These are phyloP conservation scores for Terana coerulea DNA, from an alignment of 768 basidiomycete species.

Conservation along the genomic window DNA sequence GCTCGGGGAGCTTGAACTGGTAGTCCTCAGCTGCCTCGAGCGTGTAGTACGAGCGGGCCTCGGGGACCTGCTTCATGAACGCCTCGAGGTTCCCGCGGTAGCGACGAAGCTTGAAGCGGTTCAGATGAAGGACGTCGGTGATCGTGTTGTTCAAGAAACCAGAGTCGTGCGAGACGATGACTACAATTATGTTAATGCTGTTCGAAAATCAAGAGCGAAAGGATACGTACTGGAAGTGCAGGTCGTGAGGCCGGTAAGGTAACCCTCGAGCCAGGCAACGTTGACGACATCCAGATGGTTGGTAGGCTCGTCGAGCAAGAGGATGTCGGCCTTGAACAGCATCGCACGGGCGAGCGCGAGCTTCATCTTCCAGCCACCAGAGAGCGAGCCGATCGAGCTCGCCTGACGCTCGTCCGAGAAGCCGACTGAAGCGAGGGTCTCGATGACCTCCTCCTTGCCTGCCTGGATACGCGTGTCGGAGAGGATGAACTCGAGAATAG, in stretches of 20 bases:
- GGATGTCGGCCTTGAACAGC: conserved; percentile 97
- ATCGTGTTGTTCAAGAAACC: conserved; percentile 97
- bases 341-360: conserved; percentile 95
- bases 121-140: conserved; percentile 95
- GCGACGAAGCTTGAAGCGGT: conserved; percentile 96
- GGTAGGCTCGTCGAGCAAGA: conserved; percentile 95
- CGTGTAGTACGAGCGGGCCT: conserved; percentile 97
- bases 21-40: conserved; percentile 96
- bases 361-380: conserved; percentile 99
- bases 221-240: conserved; percentile 68
- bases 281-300: conserved; percentile 97
- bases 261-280: conserved; percentile 95
- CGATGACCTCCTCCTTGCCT: conserved; percentile 62
- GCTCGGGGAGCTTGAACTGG: conserved; percentile 97
- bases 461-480: conserved; percentile 81
- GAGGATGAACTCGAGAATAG: conserved; percentile 86
- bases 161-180: conserved; percentile 98
- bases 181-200: neutral
- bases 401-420: conserved; percentile 86
- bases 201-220: neutral
- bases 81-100: conserved; percentile 94
- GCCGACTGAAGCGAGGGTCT: conserved; percentile 86
- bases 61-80: conserved; percentile 92
- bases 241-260: conserved; percentile 79
- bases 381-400: conserved; percentile 83